phyloP scores from a whole-genome alignment of 2,329 filamentous ascomycete species.

The Pestalotiopsis sp. region DNA sequence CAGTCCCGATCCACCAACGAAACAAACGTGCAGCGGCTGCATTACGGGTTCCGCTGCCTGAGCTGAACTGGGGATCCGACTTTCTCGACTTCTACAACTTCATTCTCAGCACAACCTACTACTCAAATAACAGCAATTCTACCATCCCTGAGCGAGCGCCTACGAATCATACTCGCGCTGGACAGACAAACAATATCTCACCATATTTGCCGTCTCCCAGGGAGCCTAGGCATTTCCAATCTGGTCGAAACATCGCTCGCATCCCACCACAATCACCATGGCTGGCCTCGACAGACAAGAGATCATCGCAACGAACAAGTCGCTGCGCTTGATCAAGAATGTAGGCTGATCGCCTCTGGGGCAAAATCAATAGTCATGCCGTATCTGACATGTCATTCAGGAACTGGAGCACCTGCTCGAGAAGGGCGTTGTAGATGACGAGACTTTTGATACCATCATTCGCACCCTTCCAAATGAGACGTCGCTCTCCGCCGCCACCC shows the following conservation, averaged over 20 bases:
- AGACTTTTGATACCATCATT: conserved; percentile 75
- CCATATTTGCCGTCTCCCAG: not conserved
- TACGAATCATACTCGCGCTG: not conserved
- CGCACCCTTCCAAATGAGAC: conserved; percentile 74
- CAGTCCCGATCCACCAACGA: not conserved
- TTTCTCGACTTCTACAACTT: not conserved
- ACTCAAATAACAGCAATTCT: not conserved
- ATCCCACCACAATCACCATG: conserved; percentile 37
- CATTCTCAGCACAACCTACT: not conserved
- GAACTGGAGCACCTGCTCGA: conserved; percentile 91
- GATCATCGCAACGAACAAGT: conserved; percentile 76
- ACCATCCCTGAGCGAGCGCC: not conserved
- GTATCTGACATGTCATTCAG: conserved; percentile 48
- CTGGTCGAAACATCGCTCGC: not conserved
- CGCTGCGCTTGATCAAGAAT: conserved; percentile 84
- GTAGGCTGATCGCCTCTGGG: conserved; percentile 49
- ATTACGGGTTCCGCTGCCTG: not conserved
- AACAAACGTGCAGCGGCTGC: not conserved
- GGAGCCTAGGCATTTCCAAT: not conserved
- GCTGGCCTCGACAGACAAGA: conserved; percentile 55
- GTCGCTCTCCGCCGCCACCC: conserved; percentile 54
- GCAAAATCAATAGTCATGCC: not conserved
- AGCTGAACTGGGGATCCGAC: not conserved
- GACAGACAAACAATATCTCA: not conserved
- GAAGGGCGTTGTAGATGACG: conserved; percentile 74